Percentiles rank a stretch among this genome's conserved stretches.
Evolutionary conservation across 2,329 filamentous ascomycete species (phyloP).

Genomic region (Microascus cirrosus): DNA sequence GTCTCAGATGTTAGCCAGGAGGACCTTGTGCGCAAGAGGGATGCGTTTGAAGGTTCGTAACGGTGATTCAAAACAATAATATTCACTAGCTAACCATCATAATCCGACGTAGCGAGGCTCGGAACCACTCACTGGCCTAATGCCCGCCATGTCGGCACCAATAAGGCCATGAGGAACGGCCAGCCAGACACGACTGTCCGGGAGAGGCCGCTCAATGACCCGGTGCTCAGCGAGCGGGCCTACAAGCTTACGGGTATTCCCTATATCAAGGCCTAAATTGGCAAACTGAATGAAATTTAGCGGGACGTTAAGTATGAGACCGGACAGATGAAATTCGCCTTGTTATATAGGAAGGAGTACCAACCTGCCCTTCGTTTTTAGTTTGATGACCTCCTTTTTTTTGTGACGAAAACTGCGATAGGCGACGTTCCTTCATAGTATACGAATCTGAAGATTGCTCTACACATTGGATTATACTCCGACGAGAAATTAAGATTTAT

Average conservation of each 20-base stretch:
- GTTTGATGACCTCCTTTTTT: neutral
- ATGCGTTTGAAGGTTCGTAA: slow-evolving; percentile 22
- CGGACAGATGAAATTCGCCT: neutral
- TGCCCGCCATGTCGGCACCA: slow-evolving; percentile 11
- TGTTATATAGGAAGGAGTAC: neutral
- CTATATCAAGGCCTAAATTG: slow-evolving; percentile 17
- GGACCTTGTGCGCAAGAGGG: slow-evolving; percentile 27
- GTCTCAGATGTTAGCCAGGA: slow-evolving; percentile 25
- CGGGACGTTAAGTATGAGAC: neutral
- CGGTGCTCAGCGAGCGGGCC: slow-evolving; percentile 24
- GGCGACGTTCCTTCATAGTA: neutral
- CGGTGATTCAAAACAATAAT: neutral
- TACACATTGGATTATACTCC: too few relatives aligned
- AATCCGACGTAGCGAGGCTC: slow-evolving; percentile 10
- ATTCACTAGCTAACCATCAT: neutral
- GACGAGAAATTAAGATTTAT: too few relatives aligned
- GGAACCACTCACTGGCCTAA: slow-evolving; percentile 33
- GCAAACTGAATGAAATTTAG: neutral
- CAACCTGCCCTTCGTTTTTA: too few relatives aligned
- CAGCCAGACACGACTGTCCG: slow-evolving; percentile 20
- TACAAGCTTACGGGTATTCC: slow-evolving; percentile 36
- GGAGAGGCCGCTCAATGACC: slow-evolving; percentile 24
- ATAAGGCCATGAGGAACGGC: slow-evolving; percentile 11
- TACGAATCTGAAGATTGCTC: too few relatives aligned
- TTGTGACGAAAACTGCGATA: neutral